Evolutionary conservation across 2,329 filamentous ascomycete genomes (phyloP).

Genomic region (Zelopaecilomyces penicillatus): DNA sequence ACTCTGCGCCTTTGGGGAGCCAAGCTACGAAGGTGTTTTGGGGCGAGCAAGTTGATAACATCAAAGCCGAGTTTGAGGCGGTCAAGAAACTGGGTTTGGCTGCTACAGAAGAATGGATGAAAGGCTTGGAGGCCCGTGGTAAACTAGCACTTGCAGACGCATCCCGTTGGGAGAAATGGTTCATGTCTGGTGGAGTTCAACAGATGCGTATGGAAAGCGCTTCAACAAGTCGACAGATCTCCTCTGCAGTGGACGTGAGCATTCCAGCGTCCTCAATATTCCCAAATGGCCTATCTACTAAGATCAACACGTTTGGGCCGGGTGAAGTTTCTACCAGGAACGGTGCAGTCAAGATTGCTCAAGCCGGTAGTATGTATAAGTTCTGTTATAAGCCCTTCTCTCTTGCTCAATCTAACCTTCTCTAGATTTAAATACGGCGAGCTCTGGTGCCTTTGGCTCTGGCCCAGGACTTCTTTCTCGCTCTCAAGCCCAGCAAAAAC

Average conservation of each 20-base stretch:
- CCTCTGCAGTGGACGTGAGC: too few relatives aligned
- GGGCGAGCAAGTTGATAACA: slow-evolving; percentile 50
- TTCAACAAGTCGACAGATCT: too few relatives aligned
- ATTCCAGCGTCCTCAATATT: too few relatives aligned
- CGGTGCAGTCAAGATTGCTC: too few relatives aligned
- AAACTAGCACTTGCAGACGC: slow-evolving; percentile 52
- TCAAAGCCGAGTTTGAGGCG: slow-evolving; percentile 54
- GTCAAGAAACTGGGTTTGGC: slow-evolving; percentile 60
- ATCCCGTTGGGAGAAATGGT: slow-evolving; percentile 69
- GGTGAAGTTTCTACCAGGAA: too few relatives aligned
- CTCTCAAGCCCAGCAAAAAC: slow-evolving; percentile 29
- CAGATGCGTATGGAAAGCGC: slow-evolving; percentile 22
- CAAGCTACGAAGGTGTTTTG: slow-evolving; percentile 60
- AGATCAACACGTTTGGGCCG: too few relatives aligned
- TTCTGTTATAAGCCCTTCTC: too few relatives aligned
- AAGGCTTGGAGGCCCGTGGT: slow-evolving; percentile 60
- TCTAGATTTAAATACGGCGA: too few relatives aligned
- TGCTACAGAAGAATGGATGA: slow-evolving; percentile 68
- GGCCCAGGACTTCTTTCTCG: background rate
- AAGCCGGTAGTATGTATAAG: too few relatives aligned
- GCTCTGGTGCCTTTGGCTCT: too few relatives aligned
- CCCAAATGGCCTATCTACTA: too few relatives aligned
- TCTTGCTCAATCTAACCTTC: too few relatives aligned
- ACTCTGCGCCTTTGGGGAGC: slow-evolving; percentile 35
- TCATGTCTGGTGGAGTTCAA: slow-evolving; percentile 34